Conservation (phyloP, 345 rosid species). For the Streptanthus diversifolius region DNA sequence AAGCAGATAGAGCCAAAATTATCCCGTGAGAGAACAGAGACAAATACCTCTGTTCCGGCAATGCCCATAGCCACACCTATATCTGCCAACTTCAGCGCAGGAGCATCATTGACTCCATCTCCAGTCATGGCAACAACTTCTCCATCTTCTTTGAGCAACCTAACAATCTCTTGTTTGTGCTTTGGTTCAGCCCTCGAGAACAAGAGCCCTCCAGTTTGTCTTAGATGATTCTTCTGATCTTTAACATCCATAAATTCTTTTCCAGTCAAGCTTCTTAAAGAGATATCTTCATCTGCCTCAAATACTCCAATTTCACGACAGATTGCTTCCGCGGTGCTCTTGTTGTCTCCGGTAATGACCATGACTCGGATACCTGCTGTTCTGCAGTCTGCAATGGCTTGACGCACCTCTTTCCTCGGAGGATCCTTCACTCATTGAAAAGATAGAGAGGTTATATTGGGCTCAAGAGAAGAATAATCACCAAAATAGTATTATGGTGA, state of each 20-base stretch:
- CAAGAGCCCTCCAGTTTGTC: slow-evolving; percentile 72
- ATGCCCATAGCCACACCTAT: slow-evolving; percentile 99
- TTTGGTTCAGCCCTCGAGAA: slow-evolving; percentile 98
- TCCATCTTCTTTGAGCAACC: slow-evolving; percentile 94
- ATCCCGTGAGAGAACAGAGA: background rate
- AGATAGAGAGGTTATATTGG: slow-evolving; percentile 25
- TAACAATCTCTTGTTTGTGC: slow-evolving; percentile 97
- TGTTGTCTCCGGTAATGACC: slow-evolving; percentile 95
- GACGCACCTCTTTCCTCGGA: slow-evolving; percentile 83
- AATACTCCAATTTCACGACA: slow-evolving; percentile 89
- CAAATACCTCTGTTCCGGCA: slow-evolving; percentile 83
- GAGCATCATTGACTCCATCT: slow-evolving; percentile 98
- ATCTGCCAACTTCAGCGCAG: slow-evolving; percentile 95
- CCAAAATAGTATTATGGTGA: background rate
- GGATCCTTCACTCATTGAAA: slow-evolving; percentile 61
- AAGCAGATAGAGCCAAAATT: background rate
- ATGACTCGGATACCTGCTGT: slow-evolving; percentile 95
- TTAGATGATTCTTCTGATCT: slow-evolving; percentile 52
- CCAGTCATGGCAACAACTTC: slow-evolving; percentile 99
- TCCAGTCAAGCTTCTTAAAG: slow-evolving; percentile 70
- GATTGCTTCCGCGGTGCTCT: slow-evolving; percentile 90
- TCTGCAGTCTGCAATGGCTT: slow-evolving; percentile 92
- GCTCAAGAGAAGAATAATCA: slow-evolving; percentile 2
- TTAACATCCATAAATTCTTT: slow-evolving; percentile 39
- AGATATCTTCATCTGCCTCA: slow-evolving; percentile 53